phyloP scores from a whole-genome alignment of 2,329 filamentous ascomycete species.

The Ophiostoma ulmi region DNA sequence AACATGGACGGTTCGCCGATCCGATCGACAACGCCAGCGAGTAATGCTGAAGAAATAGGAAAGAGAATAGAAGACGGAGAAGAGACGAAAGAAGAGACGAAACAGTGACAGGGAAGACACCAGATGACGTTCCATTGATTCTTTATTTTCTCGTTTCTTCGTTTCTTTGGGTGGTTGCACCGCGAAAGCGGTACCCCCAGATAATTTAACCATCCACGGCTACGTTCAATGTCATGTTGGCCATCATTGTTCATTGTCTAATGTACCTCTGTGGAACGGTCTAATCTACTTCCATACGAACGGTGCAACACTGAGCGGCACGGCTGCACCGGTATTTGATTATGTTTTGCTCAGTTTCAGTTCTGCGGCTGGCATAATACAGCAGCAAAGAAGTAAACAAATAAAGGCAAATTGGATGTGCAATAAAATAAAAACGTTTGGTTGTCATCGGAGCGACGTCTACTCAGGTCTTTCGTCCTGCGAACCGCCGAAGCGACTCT shows the following conservation, averaged over 20 bases:
- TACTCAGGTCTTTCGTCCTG: background rate
- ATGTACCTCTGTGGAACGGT: background rate
- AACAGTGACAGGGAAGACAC: background rate
- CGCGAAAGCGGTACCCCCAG: background rate
- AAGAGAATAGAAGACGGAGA: background rate
- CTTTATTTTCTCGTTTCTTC: background rate
- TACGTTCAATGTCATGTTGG: background rate
- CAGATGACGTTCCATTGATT: background rate
- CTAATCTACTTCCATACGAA: background rate
- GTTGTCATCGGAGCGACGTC: background rate
- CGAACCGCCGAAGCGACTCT: background rate
- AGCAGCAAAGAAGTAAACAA: background rate
- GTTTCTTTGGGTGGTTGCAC: background rate
- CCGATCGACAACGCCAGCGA: background rate
- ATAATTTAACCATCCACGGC: background rate
- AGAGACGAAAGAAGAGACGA: background rate
- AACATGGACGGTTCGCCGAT: conserved; percentile 3
- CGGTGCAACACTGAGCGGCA: background rate
- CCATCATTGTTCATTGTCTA: background rate
- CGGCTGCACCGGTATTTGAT: background rate
- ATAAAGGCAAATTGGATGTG: background rate
- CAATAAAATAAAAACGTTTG: no score
- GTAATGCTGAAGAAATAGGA: background rate
- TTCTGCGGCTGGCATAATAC: background rate
- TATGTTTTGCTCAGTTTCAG: background rate